Evolutionary conservation across 192 early-diverging fungal species (phyloP), one percentile per base, ranked within the genome.

Genomic region (Endogone sp.): DNA sequence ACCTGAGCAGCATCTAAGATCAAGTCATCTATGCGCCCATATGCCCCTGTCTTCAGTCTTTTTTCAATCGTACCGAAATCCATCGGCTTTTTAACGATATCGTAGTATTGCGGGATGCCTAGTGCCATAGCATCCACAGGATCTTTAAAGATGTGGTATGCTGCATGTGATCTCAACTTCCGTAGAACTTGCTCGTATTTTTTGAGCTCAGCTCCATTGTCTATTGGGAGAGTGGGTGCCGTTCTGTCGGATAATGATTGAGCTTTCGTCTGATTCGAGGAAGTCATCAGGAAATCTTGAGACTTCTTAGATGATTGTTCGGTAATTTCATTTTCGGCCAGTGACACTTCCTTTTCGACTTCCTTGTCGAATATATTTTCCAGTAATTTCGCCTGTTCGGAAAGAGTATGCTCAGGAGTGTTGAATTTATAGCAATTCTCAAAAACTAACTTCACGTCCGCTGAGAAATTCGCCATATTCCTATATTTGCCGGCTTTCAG

Each of bases 361-460:
- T 60, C 59, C 27, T 60, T 28, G 59, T 23, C 59, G 22, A 60
- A 60, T 22, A 26, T 28, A 22, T 22, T 28, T 10, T 28, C 24
- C 27, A 60, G 21, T 8, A 22, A 23, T 6, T 22, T 60, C 27
- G 59, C 59, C 59, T 23, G 27, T 60, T 11, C 65, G 13, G 77
- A 78, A 29, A 78, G 68, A 11, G 65, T 62, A 20, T 78, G 77
- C 26, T 71, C 72, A 13, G 77, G 22, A 28, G 74, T 79, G 67
- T 93, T 93, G 71, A 90, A 93, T 6, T 76, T 83, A 71, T 82
- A 90, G 67, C 91, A 94, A 73, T 94, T 94, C 63, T 79, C 76
- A 66, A 89, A 85, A 9, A 94, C 84, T 25, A 84, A 82, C 3
- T 79, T 72, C 20, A 92, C 73, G 72, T 93, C 88, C 16, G 65